Evolutionary conservation across 2,329 filamentous ascomycete species (phyloP), one percentile per base, ranked within the genome.

Genomic region (Ceratocystis cacaofunesta): DNA sequence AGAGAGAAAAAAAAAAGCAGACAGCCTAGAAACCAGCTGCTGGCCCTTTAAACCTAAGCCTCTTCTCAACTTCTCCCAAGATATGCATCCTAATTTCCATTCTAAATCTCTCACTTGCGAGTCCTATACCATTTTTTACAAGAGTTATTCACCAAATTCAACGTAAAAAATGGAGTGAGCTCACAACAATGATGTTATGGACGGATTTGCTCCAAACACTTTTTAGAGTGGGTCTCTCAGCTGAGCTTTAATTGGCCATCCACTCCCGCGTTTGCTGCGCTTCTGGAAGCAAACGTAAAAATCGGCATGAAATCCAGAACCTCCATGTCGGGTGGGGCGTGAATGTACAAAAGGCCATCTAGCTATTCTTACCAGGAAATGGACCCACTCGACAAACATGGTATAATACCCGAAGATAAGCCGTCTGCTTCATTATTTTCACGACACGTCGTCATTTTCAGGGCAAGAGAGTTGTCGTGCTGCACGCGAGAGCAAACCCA

Each of bases 201-300:
- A 30, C 50, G n/a, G 19, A 32, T 48, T 46, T n/a, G n/a, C 19
- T 62, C 32, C 61, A 50, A 32, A 19, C 41, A 1, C 22, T 50
- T 32, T 10, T 52, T 25, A n/a, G 36, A 41, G 64, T 65, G 64
- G 58, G 58, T 28, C 58, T 8, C 12, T 44, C 22, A 62, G 17
- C 61, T 52, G n/a, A 8, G 5, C 36, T 62, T 50, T 65, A 41
- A 65, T 62, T 65, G 64, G 64, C 36, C 15, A 36, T 12, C 15
- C 12, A 44, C 64, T 62, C 64, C 64, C 64, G 64, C 60, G 64
- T 61, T 41, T 65, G 64, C 25, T 65, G 58, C 64, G 64, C 64
- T 65, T 65, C 64, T 60, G 55, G 64, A 65, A 65, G 43, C 55
- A 65, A 65, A 25, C 55, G 55, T 25, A 48, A 50, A 22, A 65